Conservation (phyloP, 495 filamentous ascomycete species). For the Melanomma pulvis-pyrius region DNA sequence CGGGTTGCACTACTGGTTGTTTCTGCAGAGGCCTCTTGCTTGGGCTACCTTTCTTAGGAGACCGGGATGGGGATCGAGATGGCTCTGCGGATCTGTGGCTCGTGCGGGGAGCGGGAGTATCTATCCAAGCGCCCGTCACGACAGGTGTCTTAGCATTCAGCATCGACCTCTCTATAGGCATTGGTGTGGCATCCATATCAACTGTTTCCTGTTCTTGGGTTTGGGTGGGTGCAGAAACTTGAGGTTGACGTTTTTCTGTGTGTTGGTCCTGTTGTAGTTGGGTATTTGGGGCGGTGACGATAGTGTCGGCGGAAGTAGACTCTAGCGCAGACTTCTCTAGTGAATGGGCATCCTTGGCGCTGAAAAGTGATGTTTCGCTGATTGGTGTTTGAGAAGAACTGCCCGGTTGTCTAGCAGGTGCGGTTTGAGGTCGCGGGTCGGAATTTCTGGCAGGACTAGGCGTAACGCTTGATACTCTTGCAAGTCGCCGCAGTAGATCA, state of each 20-base stretch:
- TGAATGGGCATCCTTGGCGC: neutral
- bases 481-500: conserved; percentile 65
- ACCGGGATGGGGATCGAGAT: conserved; percentile 8
- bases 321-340: neutral
- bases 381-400: neutral
- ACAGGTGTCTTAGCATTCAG: conserved; percentile 47
- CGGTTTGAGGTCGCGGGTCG: conserved; percentile 12
- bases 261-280: neutral
- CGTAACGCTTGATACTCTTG: conserved; percentile 58
- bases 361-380: neutral
- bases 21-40: conserved; percentile 26
- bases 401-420: conserved; percentile 23
- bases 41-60: conserved; percentile 26
- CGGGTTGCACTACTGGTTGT: neutral
- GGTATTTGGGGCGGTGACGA: neutral
- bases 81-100: neutral
- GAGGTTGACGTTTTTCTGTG: neutral
- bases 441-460: conserved; percentile 43
- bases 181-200: conserved; percentile 29
- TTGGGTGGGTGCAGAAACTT: neutral
- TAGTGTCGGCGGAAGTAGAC: neutral
- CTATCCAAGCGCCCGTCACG: conserved; percentile 54
- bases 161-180: conserved; percentile 19
- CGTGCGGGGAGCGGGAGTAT: conserved; percentile 43
- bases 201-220: neutral